Base-by-base conservation (phyloP, 2,329 filamentous ascomycete genomes). In the Zalaria sp. region DNA sequence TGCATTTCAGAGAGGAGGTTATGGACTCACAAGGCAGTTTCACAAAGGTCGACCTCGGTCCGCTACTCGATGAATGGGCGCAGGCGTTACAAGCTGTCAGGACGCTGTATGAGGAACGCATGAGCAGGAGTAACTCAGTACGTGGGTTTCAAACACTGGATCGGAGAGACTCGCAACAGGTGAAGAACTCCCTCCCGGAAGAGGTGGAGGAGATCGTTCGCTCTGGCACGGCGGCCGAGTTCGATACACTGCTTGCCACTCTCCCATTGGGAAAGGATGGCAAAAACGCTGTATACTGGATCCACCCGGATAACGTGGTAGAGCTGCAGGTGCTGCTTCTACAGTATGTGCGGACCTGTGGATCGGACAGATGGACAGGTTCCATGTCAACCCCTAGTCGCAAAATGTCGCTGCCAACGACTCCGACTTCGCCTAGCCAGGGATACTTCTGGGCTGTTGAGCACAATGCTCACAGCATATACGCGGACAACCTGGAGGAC, bases 21-120 rank as follows among this genome's bases (percentile, higher is more conserved):
- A 67, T 85, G 38, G 66, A 67, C 39, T 68, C 76, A 42, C 77
- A 76, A 3, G 81, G 79, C 59, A 83, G 79, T 59, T 86, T 89
- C 54, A 81, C 79, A 5, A 72, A 72, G 39, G 69, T 76, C 48
- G 76, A 86, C 56, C 75, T 85, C 46, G 64, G 63, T 32, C 62
- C 66, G 34, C 53, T 71, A 10, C 56, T 72, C 34, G 62, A 67
- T 46, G 61, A 67, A 47, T 73, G 68, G 51, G 65, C 67, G 35
- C 57, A 63, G 35, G 61, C 66, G 29, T 57, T 71, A 36, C 61
- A 63, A 41, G 58, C 58, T 34, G 59, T 71, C 28, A 58, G 68
- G 42, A 57, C 59, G 6, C 54, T 66, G 5, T 69, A 68, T 47
- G 61, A 66, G n/a, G 44, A 48, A 25, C 46, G 37, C 1, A 47